Evolutionary conservation across 1,139 yeast species (phyloP), one percentile per base, ranked within the genome.

Genomic region (Kluyveromyces marxianus): DNA sequence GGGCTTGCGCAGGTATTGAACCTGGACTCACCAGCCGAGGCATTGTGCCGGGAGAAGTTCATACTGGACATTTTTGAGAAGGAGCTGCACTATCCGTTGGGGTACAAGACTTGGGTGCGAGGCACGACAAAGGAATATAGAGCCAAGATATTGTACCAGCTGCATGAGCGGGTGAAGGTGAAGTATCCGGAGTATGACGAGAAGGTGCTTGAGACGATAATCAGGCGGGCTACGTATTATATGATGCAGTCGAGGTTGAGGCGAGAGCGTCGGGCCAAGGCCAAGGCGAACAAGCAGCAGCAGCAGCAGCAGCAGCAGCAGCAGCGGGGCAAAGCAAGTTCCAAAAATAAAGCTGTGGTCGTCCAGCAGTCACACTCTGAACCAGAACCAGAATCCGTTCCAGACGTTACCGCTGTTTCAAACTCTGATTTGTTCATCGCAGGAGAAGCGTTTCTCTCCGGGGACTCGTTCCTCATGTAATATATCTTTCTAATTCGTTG

Each of bases 171-270:
- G 45, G 80, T 83, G 2, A 66, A 66, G 25, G 60, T 60, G 2
- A 71, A 71, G 35, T 82, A 77, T 58, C 77, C 80, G 2, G 75
- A 68, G 33, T 79, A 76, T 56, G 70, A 79, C 43, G 72, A 68
- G 42, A 71, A 71, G 30, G 71, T 77, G 32, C 67, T 86, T 42
- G 90, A 85, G 57, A 79, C 83, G 0, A 77, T 87, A 28, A 75
- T 87, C 30, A 76, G 90, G 55, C 72, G 95, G 47, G 95, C 94
- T 2, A 78, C 87, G 25, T 87, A 87, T 60, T 78, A 83, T 48
- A 68, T 79, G 67, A 85, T 85, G 92, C 95, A 87, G 60, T 83
- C 88, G 27, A 70, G 89, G 51, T 67, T 86, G 44, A 72, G 95
- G 54, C 74, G 83, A 49, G 81, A 81, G 50, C 72, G 92, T 53